Conservation (phyloP, 2,329 filamentous ascomycete species). For the Parastagonospora nodorum region DNA sequence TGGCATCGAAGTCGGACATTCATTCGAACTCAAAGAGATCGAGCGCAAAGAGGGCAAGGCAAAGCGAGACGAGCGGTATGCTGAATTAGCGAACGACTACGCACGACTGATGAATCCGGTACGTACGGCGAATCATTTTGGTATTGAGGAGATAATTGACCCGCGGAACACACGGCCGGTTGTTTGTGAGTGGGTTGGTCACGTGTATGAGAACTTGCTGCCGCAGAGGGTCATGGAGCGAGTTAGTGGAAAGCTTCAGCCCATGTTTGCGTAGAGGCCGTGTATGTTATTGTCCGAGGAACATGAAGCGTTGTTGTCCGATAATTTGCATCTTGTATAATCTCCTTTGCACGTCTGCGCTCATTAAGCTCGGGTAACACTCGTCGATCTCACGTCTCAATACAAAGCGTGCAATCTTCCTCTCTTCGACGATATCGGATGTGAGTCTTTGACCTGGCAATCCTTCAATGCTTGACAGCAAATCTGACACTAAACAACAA, state of each 20-base stretch:
- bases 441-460: no score
- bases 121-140: slow-evolving; percentile 66
- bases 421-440: no score
- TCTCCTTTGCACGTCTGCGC: neutral
- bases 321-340: neutral
- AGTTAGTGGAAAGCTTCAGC: slow-evolving; percentile 43
- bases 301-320: neutral
- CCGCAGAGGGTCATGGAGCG: slow-evolving; percentile 55
- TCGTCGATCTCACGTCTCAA: no score
- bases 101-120: slow-evolving; percentile 67
- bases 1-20: slow-evolving; percentile 68
- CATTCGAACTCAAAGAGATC: slow-evolving; percentile 61
- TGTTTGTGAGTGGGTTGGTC: slow-evolving; percentile 60
- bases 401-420: no score
- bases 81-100: slow-evolving; percentile 65
- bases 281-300: neutral
- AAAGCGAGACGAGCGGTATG: slow-evolving; percentile 56
- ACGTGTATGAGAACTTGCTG: slow-evolving; percentile 62
- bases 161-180: slow-evolving; percentile 63
- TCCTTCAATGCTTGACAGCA: no score
- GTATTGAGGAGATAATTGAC: slow-evolving; percentile 69
- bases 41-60: slow-evolving; percentile 58
- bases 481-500: no score
- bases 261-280: slow-evolving; percentile 31
- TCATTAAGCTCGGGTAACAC: no score